Conservation (phyloP, 2,329 filamentous ascomycete species). For the Aschersonia sp. region DNA sequence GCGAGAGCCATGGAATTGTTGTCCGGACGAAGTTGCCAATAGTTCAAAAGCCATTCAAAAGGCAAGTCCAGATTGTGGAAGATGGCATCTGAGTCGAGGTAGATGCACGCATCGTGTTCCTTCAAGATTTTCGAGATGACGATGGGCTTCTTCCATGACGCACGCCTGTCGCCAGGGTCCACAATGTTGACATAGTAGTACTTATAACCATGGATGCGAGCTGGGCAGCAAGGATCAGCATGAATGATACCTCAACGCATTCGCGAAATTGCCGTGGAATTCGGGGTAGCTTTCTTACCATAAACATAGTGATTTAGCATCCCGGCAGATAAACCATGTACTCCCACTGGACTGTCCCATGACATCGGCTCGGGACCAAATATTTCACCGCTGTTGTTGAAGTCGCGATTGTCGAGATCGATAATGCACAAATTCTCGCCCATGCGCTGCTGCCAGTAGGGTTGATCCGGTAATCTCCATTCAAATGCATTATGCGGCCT, state of each 20-base stretch:
- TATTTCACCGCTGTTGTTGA: slow-evolving; percentile 19
- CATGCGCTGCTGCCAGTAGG: slow-evolving; percentile 18
- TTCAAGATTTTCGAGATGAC: slow-evolving; percentile 27
- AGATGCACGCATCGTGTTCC: slow-evolving; percentile 27
- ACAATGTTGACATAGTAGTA: slow-evolving; percentile 29
- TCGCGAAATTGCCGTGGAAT: not conserved
- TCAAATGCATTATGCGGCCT: slow-evolving; percentile 17
- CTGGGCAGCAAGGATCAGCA: slow-evolving; percentile 9
- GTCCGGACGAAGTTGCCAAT: slow-evolving; percentile 25
- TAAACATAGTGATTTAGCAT: slow-evolving; percentile 30
- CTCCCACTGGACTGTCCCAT: slow-evolving; percentile 17
- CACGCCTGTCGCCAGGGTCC: slow-evolving; percentile 23
- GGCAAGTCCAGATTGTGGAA: slow-evolving; percentile 27
- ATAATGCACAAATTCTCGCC: slow-evolving; percentile 28
- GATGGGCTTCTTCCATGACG: slow-evolving; percentile 31
- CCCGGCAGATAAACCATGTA: slow-evolving; percentile 24
- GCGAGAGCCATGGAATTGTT: slow-evolving; percentile 27
- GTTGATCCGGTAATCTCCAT: slow-evolving; percentile 12
- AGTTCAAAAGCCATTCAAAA: slow-evolving; percentile 32
- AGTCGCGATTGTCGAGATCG: slow-evolving; percentile 27
- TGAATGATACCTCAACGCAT: not conserved
- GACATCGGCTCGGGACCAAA: slow-evolving; percentile 19
- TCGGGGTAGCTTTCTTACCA: slow-evolving; percentile 11
- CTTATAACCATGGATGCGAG: slow-evolving; percentile 30
- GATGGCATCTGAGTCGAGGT: slow-evolving; percentile 29